Base-by-base conservation (phyloP, 1,284 basidiomycete genomes). In the Ganoderma lingzhi region DNA sequence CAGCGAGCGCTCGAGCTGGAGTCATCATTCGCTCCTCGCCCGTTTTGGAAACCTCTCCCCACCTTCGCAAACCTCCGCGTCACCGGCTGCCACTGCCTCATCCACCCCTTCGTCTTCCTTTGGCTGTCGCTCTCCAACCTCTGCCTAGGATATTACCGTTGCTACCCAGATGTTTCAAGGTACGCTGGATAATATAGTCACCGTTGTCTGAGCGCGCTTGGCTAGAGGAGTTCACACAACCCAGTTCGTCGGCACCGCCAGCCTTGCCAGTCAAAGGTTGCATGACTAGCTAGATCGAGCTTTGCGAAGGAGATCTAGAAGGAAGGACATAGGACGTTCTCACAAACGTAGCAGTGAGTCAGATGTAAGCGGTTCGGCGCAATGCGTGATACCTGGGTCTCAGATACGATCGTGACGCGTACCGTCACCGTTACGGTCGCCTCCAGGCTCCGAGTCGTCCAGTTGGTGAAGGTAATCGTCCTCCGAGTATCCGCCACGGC, bases 1-100 rank as follows among this genome's bases (percentile, higher is more conserved):
- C 23, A 14, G 59, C 58, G 37, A 37, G 37, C 39, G 59, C 59
- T 61, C 59, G 14, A 42, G 15, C 30, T 3, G 30, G 71, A 72
- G 71, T 70, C 71, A 72, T 72, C 64, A 58, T 59, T 67, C 68
- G 44, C 44, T 17, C 19, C 44, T 48, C 9, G 45, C 68, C 70
- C 39, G 14, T 45, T 71, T 61, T 32, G 65, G 70, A 10, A 62
- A 35, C 15, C 62, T 63, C 51, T 59, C 45, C 41, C 53, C 58
- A 51, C 37, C 45, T n/a, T 55, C 48, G 35, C 32, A 39, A 44
- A 14, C 48, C 15, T 41, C 35, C 6, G 53, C 6, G 15, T 28
- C 30, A 6, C 14, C 0, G 30, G 12, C 17, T 17, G 28, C 53
- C 53, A 19, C 28, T 19, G 53, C 53, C 19, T 56, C 53, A 30